Evolutionary conservation across 2,329 filamentous ascomycete species (phyloP).

Genomic region (Claviceps pazoutovae): DNA sequence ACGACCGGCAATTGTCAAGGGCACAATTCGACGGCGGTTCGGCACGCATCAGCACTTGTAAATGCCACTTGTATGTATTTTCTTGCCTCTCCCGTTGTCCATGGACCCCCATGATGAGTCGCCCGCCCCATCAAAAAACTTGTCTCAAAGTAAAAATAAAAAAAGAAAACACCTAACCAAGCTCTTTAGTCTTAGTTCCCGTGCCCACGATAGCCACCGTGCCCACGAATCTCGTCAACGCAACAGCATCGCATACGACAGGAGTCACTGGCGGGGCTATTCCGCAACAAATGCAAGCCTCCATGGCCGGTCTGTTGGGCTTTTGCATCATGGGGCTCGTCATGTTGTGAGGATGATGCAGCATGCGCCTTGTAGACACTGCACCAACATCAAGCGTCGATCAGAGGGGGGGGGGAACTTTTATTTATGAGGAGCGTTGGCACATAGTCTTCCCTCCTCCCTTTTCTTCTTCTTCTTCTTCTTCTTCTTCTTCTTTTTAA

Average conservation of each 20-base stretch:
- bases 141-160: neutral
- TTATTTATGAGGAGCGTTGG: neutral
- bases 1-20: neutral
- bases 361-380: neutral
- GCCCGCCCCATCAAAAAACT: neutral
- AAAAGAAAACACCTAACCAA: constrained; percentile 1
- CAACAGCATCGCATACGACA: constrained; percentile 14
- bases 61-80: constrained; percentile 3
- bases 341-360: constrained; percentile 14
- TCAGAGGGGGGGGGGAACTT: neutral
- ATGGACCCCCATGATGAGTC: neutral
- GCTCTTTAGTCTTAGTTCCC: constrained; percentile 2
- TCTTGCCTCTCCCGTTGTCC: neutral
- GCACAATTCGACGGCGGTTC: neutral
- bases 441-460: neutral
- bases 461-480: neutral
- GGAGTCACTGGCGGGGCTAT: constrained; percentile 19
- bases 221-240: constrained; percentile 12
- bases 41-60: neutral
- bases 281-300: constrained; percentile 19
- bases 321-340: constrained; percentile 24
- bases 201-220: constrained; percentile 1
- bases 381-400: neutral
- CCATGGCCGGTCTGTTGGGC: constrained; percentile 21
- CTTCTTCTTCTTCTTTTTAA: neutral